Evolutionary conservation across 495 filamentous ascomycete species (phyloP), one percentile per base, ranked within the genome.

Genomic region (Recurvomyces mirabilis): DNA sequence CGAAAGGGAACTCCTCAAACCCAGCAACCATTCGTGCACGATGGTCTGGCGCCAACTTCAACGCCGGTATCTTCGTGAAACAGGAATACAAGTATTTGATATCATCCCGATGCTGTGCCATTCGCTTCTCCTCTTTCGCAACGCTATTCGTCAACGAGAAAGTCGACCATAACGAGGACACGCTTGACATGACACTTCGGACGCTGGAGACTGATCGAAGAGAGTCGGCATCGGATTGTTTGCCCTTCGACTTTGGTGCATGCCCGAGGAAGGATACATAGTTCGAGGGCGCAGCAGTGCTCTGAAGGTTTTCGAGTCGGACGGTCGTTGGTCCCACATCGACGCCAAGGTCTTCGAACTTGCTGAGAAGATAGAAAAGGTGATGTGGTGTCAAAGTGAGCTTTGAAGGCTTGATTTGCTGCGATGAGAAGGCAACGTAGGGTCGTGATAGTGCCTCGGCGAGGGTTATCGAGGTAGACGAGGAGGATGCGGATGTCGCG

Each of bases 1-100:
- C 91, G 61, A 98, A 94, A 3, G 91, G 91, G 56, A 98, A 98
- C 57, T 95, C 91, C 62, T 98, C 91, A 58, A 87, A 96, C 23
- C 88, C 89, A 46, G 78, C 73, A 50, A 98, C 93, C 54, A 94
- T 65, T 31, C 81, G 78, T 26, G 87, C 86, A 37, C 84, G 83
- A 63, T 84, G 85, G 62, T 96, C 91, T 6, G 88, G 88, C 35
- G 87, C 77, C 38, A 98, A 68, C 43, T 81, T 78, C 32, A 98
- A 68, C 54, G 83, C 93, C 3, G 91, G 91, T 43, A 96, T 93
- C 66, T 98, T 98, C 57, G 91, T 98, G 63, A 96, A 96, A 43
- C 91, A 86, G 15, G 91, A 94, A 64, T 94, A 98, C 7, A 98
- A 72, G 60, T 98, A 96, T 62, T 87, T 94, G 36, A 93, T 65